phyloP scores from a whole-genome alignment of 2,329 filamentous ascomycete species.

The Grosmannia huntii region DNA sequence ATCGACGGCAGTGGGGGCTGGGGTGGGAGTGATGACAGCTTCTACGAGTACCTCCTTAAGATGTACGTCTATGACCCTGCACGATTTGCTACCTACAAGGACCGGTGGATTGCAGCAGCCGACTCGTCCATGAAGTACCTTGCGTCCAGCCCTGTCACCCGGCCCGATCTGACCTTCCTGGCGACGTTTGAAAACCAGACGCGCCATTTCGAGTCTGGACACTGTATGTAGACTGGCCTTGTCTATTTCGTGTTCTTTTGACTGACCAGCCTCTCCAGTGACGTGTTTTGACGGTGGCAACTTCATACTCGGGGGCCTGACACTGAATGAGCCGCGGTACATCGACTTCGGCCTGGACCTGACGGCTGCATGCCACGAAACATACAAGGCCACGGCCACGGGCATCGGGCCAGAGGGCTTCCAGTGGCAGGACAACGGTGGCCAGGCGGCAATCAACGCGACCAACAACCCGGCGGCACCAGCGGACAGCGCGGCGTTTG shows the following conservation, averaged over 20 bases:
- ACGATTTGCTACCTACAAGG: conserved; percentile 51
- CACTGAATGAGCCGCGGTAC: conserved; percentile 53
- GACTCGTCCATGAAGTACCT: conserved; percentile 65
- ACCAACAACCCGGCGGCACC: conserved; percentile 30
- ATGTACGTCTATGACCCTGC: conserved; percentile 70
- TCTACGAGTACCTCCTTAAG: conserved; percentile 85
- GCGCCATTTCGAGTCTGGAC: conserved; percentile 32
- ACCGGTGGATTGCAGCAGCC: conserved; percentile 63
- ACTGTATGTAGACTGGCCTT: conserved; percentile 26
- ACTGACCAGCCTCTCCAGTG: conserved; percentile 24
- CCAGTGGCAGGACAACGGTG: conserved; percentile 39
- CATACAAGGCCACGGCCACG: conserved; percentile 55
- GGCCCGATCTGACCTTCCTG: conserved; percentile 62
- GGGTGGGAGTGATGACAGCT: conserved; percentile 66
- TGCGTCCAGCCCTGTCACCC: conserved; percentile 50
- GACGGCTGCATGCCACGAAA: conserved; percentile 59
- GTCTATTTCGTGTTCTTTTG: not conserved
- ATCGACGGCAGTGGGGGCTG: conserved; percentile 57
- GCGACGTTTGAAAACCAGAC: conserved; percentile 38
- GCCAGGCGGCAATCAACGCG: conserved; percentile 18
- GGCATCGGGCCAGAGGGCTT: conserved; percentile 68
- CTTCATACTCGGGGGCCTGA: conserved; percentile 68
- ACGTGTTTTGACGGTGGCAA: conserved; percentile 78
- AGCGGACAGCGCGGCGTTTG: conserved; percentile 42
- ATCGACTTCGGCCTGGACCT: conserved; percentile 62